Evolutionary conservation across 306 rosid species (phyloP).

Genomic region (Gynostemma pentaphyllum): DNA sequence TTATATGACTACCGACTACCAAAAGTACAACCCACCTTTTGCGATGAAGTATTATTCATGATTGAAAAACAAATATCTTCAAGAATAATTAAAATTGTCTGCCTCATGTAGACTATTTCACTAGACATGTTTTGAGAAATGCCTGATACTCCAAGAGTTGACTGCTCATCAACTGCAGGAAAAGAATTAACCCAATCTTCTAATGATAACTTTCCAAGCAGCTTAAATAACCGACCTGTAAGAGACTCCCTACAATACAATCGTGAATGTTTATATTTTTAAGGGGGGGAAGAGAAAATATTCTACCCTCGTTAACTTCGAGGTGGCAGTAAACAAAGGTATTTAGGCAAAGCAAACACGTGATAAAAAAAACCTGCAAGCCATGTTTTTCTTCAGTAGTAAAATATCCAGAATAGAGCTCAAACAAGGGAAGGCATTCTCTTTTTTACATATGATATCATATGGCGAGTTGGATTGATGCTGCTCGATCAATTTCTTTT

Average conservation of each 20-base stretch:
- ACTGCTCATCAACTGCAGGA: constrained; percentile 22
- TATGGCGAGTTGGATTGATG: constrained; percentile 21
- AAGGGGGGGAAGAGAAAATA: neutral
- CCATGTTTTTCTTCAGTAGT: constrained; percentile 61
- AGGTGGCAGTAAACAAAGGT: neutral
- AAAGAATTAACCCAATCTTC: constrained; percentile 35
- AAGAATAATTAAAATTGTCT: constrained; percentile 60
- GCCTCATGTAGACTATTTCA: constrained; percentile 45
- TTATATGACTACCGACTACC: neutral
- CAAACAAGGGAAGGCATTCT: constrained; percentile 31
- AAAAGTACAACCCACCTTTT: constrained; percentile 23
- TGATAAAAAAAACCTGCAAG: constrained; percentile 34
- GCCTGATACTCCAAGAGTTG: constrained; percentile 16
- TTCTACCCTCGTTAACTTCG: neutral
- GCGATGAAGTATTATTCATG: constrained; percentile 14
- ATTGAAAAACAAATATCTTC: constrained; percentile 58
- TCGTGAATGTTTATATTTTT: neutral
- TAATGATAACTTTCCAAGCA: constrained; percentile 39
- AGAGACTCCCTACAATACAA: constrained; percentile 49
- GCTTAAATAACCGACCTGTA: constrained; percentile 51
- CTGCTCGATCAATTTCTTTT: constrained; percentile 33
- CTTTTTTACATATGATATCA: constrained; percentile 28
- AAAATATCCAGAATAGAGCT: constrained; percentile 74
- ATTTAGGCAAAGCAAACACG: neutral
- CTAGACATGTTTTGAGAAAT: constrained; percentile 22